These are phyloP conservation scores for Paramecium caudatum DNA, from an alignment of 73 alveolate species.

Conservation along the genomic window DNA sequence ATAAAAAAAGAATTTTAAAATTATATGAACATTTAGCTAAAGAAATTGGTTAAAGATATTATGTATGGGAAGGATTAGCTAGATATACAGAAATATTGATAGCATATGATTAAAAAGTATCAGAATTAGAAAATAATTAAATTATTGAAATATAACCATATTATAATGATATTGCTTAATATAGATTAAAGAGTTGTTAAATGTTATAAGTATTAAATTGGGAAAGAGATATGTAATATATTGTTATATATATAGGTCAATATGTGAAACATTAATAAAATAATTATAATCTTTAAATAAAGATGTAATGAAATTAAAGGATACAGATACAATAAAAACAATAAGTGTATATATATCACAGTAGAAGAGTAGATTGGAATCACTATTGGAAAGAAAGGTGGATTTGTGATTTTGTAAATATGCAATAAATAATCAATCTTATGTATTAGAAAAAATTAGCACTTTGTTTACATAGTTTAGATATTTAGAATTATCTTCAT, in stretches of 20 bases:
- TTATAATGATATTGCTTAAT: slow-evolving; percentile 62
- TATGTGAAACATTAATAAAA: neutral
- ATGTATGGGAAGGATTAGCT: slow-evolving; percentile 76
- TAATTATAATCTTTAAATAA: neutral
- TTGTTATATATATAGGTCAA: neutral
- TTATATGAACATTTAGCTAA: slow-evolving; percentile 64
- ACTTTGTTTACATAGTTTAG: slow-evolving; percentile 10
- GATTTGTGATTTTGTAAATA: neutral
- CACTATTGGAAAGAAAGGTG: neutral
- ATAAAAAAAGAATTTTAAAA: slow-evolving; percentile 52
- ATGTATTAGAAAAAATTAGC: neutral
- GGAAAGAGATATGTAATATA: slow-evolving; percentile 64
- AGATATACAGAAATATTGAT: slow-evolving; percentile 48
- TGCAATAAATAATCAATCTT: neutral
- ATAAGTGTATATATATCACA: neutral
- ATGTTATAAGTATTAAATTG: slow-evolving; percentile 59
- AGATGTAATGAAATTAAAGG: neutral
- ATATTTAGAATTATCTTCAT: slow-evolving; percentile 12
- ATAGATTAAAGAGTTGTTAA: slow-evolving; percentile 70
- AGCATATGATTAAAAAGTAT: slow-evolving; percentile 44
- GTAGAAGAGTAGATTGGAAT: slow-evolving; percentile 23
- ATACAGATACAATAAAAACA: neutral
- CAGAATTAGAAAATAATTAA: slow-evolving; percentile 19
- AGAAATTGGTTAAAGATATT: slow-evolving; percentile 70
- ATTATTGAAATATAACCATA: neutral